Conservation (phyloP, 768 basidiomycete genomes). For the Trametes coccinea region DNA sequence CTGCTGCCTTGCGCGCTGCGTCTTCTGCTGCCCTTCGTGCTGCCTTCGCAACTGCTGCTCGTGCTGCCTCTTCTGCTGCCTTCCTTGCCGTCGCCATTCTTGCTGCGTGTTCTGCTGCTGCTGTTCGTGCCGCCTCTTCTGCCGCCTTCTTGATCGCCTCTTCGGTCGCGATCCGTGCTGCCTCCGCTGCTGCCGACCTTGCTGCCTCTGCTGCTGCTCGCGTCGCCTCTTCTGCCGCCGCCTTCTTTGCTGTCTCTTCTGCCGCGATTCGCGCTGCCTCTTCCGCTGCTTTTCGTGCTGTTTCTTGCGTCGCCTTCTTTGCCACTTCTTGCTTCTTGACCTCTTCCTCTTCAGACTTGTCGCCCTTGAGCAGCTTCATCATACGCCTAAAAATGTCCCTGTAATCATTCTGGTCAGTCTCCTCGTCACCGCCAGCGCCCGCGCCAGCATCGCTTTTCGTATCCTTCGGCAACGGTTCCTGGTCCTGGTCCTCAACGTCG, state of each 20-base stretch:
- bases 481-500: neutral
- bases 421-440: neutral
- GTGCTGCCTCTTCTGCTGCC: too few species aligned
- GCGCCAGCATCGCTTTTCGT: neutral
- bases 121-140: too few species aligned
- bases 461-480: neutral
- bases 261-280: neutral
- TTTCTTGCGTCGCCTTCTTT: neutral
- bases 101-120: too few species aligned
- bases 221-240: too few species aligned
- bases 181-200: too few species aligned
- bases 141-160: too few species aligned
- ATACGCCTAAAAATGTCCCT: slow-evolving; percentile 1
- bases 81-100: too few species aligned
- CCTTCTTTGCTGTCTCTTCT: too few species aligned
- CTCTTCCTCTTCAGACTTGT: neutral
- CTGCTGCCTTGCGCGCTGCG: neutral
- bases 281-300: neutral
- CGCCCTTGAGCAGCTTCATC: slow-evolving; percentile 1
- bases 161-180: too few species aligned
- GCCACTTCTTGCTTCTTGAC: neutral
- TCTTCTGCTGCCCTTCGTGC: neutral
- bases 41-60: neutral
- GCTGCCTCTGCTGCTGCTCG: too few species aligned
- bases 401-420: slow-evolving; percentile 1